Percentiles rank a stretch among this genome's conserved stretches.
phyloP scores from a whole-genome alignment of 768 basidiomycete species.

The Pisolithus sp. region DNA sequence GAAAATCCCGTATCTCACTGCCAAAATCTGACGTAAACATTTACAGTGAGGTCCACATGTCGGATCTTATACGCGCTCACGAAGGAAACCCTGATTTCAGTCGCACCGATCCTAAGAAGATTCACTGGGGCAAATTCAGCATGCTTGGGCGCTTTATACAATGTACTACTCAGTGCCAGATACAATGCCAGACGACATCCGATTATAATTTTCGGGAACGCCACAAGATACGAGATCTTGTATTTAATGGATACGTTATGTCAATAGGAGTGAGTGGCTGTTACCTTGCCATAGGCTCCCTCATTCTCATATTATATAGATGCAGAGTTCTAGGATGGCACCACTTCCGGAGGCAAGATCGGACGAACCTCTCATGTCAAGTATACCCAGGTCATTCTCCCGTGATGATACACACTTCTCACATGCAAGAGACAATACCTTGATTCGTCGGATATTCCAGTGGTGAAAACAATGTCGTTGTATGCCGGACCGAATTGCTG shows the following conservation, averaged over 20 bases:
- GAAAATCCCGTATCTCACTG: constrained; percentile 2
- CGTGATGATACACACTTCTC: constrained; percentile 26
- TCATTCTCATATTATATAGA: constrained; percentile 31
- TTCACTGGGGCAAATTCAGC: constrained; percentile 96
- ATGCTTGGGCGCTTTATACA: constrained; percentile 86
- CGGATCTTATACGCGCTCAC: constrained; percentile 82
- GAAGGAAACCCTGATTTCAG: constrained; percentile 76
- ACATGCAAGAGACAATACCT: constrained; percentile 36
- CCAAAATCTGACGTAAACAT: constrained; percentile 8
- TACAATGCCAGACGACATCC: constrained; percentile 53
- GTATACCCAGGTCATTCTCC: constrained; percentile 24
- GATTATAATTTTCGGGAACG: constrained; percentile 63
- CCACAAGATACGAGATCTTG: constrained; percentile 44
- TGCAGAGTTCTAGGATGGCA: constrained; percentile 61
- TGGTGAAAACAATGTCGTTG: constrained; percentile 23
- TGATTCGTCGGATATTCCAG: constrained; percentile 48
- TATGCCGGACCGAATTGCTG: constrained; percentile 19
- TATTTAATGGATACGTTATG: constrained; percentile 59
- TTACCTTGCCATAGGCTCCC: background rate
- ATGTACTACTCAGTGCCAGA: constrained; percentile 71
- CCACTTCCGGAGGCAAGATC: constrained; percentile 39
- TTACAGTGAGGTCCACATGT: constrained; percentile 83
- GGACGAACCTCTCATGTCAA: constrained; percentile 35
- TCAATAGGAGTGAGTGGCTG: constrained; percentile 49
- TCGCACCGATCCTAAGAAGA: constrained; percentile 56